A percentile compares a stretch with the other conserved stretches of the same genome.
phyloP scores from a whole-genome alignment of 2,329 filamentous ascomycete species.

The Hymenoscyphus linearis region DNA sequence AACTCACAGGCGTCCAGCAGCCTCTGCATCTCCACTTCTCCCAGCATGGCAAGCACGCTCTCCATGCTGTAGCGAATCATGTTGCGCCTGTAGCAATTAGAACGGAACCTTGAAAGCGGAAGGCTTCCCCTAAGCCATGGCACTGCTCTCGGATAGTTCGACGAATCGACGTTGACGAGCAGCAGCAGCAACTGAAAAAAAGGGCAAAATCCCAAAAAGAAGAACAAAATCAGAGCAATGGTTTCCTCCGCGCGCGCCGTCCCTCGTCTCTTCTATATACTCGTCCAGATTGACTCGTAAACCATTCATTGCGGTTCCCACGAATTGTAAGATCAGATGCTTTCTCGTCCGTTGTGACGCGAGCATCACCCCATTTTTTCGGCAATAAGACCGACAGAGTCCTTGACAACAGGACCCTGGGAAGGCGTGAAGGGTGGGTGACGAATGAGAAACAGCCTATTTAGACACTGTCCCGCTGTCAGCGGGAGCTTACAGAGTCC shows the following conservation, averaged over 20 bases:
- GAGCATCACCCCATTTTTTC: conserved; percentile 18
- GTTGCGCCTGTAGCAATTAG: background rate
- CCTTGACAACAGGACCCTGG: background rate
- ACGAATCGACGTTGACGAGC: background rate
- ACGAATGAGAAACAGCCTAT: background rate
- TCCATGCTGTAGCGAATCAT: conserved; percentile 16
- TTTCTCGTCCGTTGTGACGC: conserved; percentile 16
- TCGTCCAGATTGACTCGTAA: background rate
- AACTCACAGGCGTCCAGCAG: conserved; percentile 13
- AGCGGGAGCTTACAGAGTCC: background rate
- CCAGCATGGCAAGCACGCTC: conserved; percentile 9
- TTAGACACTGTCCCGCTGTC: background rate
- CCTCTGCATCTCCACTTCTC: background rate
- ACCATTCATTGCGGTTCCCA: background rate
- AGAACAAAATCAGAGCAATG: background rate
- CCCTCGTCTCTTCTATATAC: conserved; percentile 4
- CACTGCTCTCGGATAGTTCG: too few species aligned
- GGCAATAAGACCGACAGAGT: background rate
- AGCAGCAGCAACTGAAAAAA: background rate
- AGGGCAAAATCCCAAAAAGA: background rate
- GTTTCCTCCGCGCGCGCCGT: background rate
- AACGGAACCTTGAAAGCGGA: background rate
- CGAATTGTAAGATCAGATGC: conserved; percentile 12
- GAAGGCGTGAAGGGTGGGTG: background rate
- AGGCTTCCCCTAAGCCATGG: background rate